Conservation (phyloP, 2,329 filamentous ascomycete genomes). For the Acephala macrosclerotiorum region DNA sequence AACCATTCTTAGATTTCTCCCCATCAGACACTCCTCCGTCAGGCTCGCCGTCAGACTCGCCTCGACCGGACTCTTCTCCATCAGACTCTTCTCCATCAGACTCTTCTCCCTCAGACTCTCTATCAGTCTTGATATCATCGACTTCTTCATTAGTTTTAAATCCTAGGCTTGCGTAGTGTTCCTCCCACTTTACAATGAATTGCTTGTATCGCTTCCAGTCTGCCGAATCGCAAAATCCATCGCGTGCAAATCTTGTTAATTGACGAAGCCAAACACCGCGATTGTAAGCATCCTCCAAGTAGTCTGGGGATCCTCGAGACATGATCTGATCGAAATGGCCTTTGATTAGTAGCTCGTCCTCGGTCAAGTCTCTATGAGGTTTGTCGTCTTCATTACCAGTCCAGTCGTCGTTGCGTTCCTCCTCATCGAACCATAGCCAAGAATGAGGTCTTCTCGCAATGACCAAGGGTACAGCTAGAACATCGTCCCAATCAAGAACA, state of each 20-base stretch:
- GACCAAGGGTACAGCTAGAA: slow-evolving; percentile 25
- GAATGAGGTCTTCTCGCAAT: slow-evolving; percentile 22
- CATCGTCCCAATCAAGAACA: slow-evolving; percentile 35
- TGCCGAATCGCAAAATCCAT: slow-evolving; percentile 1
- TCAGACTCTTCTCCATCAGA: neutral
- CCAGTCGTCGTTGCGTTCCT: slow-evolving; percentile 7
- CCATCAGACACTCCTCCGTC: too few relatives aligned
- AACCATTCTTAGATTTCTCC: too few relatives aligned
- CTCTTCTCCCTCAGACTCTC: neutral
- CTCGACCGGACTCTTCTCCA: too few relatives aligned
- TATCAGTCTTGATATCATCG: neutral
- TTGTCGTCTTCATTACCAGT: slow-evolving; percentile 15
- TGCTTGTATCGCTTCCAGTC: slow-evolving; percentile 7
- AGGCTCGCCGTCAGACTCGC: too few relatives aligned
- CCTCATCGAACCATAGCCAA: slow-evolving; percentile 33
- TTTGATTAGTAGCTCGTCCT: slow-evolving; percentile 33
- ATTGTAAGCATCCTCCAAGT: slow-evolving; percentile 33
- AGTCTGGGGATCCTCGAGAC: slow-evolving; percentile 11
- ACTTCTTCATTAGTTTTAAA: neutral
- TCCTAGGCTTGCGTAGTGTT: slow-evolving; percentile 15
- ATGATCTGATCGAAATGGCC: slow-evolving; percentile 33
- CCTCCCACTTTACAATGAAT: slow-evolving; percentile 25
- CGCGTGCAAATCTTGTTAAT: slow-evolving; percentile 27
- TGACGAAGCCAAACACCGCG: slow-evolving; percentile 30
- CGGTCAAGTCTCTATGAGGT: slow-evolving; percentile 21